phyloP scores from a whole-genome alignment of 192 early-diverging fungal genomes.

The Rhizophagus prolifer region DNA sequence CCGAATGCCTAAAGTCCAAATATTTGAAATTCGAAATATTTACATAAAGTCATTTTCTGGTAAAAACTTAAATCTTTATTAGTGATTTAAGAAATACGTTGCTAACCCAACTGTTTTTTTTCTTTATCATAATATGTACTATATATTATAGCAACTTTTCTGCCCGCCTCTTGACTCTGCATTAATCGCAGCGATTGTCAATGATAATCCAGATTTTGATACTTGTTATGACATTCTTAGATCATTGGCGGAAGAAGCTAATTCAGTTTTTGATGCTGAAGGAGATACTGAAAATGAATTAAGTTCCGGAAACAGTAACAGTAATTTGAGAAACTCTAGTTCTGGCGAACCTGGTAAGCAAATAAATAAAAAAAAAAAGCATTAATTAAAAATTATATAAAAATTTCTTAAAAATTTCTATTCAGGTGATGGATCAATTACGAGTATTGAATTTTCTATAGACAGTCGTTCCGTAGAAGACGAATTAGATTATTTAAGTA shows the following conservation, averaged over 20 bases:
- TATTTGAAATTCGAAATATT: neutral
- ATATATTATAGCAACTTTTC: neutral
- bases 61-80: neutral
- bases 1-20: neutral
- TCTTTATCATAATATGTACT: neutral
- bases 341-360: neutral
- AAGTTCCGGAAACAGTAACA: neutral
- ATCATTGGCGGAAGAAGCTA: conserved; percentile 7
- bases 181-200: neutral
- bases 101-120: neutral
- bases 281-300: neutral
- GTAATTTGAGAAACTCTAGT: neutral
- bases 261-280: conserved; percentile 12
- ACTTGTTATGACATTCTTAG: conserved; percentile 3
- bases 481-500: neutral
- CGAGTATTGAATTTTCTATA: neutral
- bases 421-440: neutral
- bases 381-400: neutral
- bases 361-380: neutral
- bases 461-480: neutral
- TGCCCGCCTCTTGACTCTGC: conserved; percentile 20
- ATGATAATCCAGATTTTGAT: neutral
- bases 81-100: neutral
- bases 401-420: neutral
- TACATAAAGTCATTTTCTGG: neutral